Base-by-base conservation (phyloP, 1,284 basidiomycete genomes). In the Leccinum pseudoinsigne region DNA sequence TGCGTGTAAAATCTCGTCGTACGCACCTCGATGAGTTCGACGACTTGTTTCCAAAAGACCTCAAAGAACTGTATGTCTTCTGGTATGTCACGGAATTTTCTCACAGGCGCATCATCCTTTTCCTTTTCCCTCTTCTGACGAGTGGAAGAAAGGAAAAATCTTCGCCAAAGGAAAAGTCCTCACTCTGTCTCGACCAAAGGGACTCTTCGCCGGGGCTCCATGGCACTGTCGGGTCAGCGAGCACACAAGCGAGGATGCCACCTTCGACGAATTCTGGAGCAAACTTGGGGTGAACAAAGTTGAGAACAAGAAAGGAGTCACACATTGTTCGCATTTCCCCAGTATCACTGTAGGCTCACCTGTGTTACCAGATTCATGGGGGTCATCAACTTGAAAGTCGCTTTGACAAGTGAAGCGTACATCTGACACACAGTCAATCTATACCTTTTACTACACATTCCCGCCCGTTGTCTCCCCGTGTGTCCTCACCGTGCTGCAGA, bases 371-470 rank as follows among this genome's bases (percentile, higher is more conserved):
- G 90, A 70, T 92, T 83, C 71, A 84, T 91, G 3, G 80, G 81
- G 6, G 81, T 84, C 45, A 83, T 92, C 64, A 83, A 86, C 26
- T 26, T 26, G 69, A 86, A 88, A 69, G 86, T 84, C 2, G 81
- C 81, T 3, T 23, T 23, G 23, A 23, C 79, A 84, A 66, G 77
- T 92, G 68, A 86, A 88, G 71, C 79, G 81, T 38, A 74, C 91
- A 50, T 89, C 89, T 3, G 77, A 82, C 11, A 86, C 81, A 2
- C 84, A 87, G 61, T 78, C 81, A 23, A 86, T 92, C 63, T 92
- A 89, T 89, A 84, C 87, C 0, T 68, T 89, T 63, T 85, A 86
- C 72, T 93, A 93, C 75, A 87, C 81, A 5, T 89, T 92, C 73
- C 79, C 84, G 1, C 82, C 87, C 3, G 85, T 88, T 0, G 77